phyloP scores from a whole-genome alignment of 225 moss, liverwort and hornwort genomes.

The Climacium dendroides region DNA sequence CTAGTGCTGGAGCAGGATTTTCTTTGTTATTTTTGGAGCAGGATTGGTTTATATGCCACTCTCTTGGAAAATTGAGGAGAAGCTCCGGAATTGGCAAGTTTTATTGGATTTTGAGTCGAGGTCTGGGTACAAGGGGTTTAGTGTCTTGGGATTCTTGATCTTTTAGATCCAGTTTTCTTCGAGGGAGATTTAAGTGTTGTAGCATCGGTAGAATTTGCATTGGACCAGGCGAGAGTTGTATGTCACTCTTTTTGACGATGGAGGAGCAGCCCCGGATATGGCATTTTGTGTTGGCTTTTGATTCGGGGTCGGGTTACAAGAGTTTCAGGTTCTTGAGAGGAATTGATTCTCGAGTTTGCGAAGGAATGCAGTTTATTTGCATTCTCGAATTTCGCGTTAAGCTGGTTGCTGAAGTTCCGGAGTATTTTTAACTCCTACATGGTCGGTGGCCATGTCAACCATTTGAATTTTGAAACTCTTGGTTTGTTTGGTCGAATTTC shows the following conservation, averaged over 20 bases:
- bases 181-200: neutral
- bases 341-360: neutral
- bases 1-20: neutral
- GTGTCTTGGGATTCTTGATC: neutral
- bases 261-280: neutral
- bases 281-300: neutral
- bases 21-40: neutral
- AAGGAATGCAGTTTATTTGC: neutral
- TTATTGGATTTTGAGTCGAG: neutral
- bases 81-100: neutral
- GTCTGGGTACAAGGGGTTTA: neutral
- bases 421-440: neutral
- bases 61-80: neutral
- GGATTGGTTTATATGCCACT: neutral
- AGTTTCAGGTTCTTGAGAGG: neutral
- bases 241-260: neutral
- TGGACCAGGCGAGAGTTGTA: neutral
- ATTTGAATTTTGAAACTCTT: neutral
- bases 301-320: neutral
- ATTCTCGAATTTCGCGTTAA: neutral
- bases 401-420: no score
- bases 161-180: neutral
- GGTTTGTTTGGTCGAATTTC: neutral
- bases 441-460: neutral
- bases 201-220: neutral